These are phyloP conservation scores for Aphanomyces cochlioides DNA, from an alignment of 352 stramenopile genomes.

Conservation along the genomic window DNA sequence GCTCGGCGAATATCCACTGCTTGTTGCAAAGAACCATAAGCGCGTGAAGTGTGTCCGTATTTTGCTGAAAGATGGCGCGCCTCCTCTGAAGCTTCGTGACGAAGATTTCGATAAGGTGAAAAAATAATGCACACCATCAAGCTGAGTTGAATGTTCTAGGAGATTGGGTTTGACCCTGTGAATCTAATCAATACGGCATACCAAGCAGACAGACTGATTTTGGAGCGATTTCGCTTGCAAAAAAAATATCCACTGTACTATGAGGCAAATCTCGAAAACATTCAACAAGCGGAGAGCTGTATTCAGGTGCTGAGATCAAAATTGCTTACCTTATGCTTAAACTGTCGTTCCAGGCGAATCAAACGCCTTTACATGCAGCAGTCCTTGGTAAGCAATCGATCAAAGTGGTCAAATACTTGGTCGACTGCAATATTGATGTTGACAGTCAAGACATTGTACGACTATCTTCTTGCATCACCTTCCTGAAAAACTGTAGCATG, in stretches of 20 bases:
- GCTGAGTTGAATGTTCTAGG: too few species aligned
- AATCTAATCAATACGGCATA: background rate
- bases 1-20: constrained; percentile 8
- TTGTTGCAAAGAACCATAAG: constrained; percentile 7
- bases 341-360: background rate
- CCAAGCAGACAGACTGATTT: background rate
- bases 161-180: too few species aligned
- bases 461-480: too few species aligned
- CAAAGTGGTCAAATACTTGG: background rate
- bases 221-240: background rate
- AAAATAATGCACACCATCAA: too few species aligned
- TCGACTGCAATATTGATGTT: constrained; percentile 14
- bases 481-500: background rate
- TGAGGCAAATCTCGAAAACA: background rate
- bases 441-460: constrained; percentile 16
- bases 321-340: too few species aligned
- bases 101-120: background rate
- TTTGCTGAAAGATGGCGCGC: background rate
- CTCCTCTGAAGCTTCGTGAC: constrained; percentile 13
- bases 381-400: background rate
- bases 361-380: constrained; percentile 8
- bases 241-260: constrained; percentile 20
- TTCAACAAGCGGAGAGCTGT: background rate
- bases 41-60: constrained; percentile 19
- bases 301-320: background rate